phyloP scores from a whole-genome alignment of 257 asterid species.

The Gardenia jasminoides region DNA sequence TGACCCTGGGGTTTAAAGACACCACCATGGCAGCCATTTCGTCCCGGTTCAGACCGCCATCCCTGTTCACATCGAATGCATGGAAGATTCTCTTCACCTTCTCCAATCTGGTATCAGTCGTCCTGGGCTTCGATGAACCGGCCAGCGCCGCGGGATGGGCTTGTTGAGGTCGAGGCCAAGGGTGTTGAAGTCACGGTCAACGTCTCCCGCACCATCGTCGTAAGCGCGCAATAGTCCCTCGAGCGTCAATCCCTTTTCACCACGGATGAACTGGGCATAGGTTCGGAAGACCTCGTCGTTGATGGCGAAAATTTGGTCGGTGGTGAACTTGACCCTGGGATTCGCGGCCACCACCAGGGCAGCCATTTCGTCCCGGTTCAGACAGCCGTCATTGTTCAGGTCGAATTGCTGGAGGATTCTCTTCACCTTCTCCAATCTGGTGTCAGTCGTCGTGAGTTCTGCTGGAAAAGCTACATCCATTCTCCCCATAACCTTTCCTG shows the following conservation, averaged over 20 bases:
- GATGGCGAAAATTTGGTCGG: constrained; percentile 84
- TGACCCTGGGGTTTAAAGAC: constrained; percentile 86
- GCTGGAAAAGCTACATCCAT: too few species aligned
- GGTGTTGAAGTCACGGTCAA: constrained; percentile 93
- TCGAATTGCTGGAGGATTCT: constrained; percentile 86
- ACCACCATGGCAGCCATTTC: constrained; percentile 93
- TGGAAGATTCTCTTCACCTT: constrained; percentile 83
- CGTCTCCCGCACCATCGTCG: constrained; percentile 98
- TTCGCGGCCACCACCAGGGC: constrained; percentile 85
- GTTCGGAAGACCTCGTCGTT: constrained; percentile 91
- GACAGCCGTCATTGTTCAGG: constrained; percentile 68
- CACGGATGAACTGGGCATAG: constrained; percentile 76
- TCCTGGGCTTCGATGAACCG: too few species aligned
- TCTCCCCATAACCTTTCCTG: too few species aligned
- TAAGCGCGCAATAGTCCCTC: constrained; percentile 93
- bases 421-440: constrained; percentile 94
- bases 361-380: constrained; percentile 90
- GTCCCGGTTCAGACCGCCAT: constrained; percentile 84
- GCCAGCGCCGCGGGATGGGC: constrained; percentile 24
- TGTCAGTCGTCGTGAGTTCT: constrained; percentile 31
- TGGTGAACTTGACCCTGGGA: constrained; percentile 91
- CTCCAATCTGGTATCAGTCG: constrained; percentile 81
- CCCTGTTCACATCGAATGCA: constrained; percentile 70
- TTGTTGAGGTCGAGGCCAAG: constrained; percentile 73
- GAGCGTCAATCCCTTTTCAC: constrained; percentile 74